Conservation (phyloP, 768 basidiomycete species). For the Roridomyces roridus region DNA sequence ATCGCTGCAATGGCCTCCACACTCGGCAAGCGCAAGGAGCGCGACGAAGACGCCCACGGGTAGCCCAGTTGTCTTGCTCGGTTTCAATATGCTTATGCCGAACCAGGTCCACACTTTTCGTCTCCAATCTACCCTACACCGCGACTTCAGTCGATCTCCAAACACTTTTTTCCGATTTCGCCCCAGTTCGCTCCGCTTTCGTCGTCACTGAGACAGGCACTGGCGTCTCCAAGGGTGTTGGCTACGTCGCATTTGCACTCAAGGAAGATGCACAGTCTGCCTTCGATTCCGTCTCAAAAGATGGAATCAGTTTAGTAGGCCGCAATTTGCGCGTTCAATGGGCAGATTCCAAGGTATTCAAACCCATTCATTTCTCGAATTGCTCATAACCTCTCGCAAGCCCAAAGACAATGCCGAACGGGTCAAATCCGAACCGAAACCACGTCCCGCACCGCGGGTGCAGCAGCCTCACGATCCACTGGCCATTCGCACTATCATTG, state of each 20-base stretch:
- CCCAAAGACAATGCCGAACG: constrained; percentile 50
- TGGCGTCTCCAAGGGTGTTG: constrained; percentile 89
- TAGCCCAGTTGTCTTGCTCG: constrained; percentile 10
- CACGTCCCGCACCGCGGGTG: constrained; percentile 40
- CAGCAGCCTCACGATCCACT: constrained; percentile 65
- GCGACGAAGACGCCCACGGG: constrained; percentile 47
- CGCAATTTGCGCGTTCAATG: constrained; percentile 78
- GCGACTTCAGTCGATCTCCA: constrained; percentile 91
- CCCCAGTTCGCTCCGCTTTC: constrained; percentile 93
- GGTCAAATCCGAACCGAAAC: constrained; percentile 42
- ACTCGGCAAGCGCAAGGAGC: constrained; percentile 52
- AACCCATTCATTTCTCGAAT: neutral
- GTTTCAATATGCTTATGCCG: neutral
- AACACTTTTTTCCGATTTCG: constrained; percentile 94
- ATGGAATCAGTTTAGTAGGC: constrained; percentile 70
- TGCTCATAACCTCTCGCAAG: constrained; percentile 31
- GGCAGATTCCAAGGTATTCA: constrained; percentile 78
- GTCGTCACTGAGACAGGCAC: constrained; percentile 83
- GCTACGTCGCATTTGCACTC: constrained; percentile 92
- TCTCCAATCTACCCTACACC: constrained; percentile 90
- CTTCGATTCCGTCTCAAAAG: constrained; percentile 65
- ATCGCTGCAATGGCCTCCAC: constrained; percentile 26
- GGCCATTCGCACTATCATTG: constrained; percentile 82
- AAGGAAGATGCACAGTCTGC: constrained; percentile 86
- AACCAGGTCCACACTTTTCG: constrained; percentile 83